Evolutionary conservation across 2,329 filamentous ascomycete genomes (phyloP), one percentile per base, ranked within the genome.

Genomic region (Aureobasidium melanogenum): DNA sequence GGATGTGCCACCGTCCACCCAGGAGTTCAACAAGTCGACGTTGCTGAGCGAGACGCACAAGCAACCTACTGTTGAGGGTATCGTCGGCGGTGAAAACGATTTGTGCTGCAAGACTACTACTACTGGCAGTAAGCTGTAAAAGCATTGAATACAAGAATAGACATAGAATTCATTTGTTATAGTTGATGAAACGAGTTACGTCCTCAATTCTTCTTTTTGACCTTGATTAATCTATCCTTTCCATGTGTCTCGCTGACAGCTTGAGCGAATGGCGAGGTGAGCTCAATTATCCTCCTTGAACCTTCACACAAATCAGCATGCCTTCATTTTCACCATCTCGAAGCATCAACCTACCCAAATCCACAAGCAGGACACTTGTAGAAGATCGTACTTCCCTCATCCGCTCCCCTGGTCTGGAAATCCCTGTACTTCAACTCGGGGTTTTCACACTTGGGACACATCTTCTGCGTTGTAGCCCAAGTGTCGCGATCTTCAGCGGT

Each of bases 321-420:
- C 1, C 1, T 19, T 32, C 10, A 9, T 36, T 1, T 2, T 6
- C n/a, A 6, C 12, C 19, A 47, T 30, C 14, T 12, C 83, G n/a
- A n/a, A n/a, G 6, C 17, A 19, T 8, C 5, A n/a, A 46, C 54
- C n/a, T 75, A 79, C 88, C 88, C 92, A 75, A 90, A 80, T 63
- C 90, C 89, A 72, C 92, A 97, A 62, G 91, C 85, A 4, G 68
- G 68, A 76, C 92, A 97, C 63, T 82, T 87, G 76, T 91, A 96
- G 70, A 97, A 95, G 60, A 96, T 84, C 0, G 93, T 97, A 66
- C 88, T 90, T 64, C 94, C 94, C 84, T 97, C 93, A 73, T 99
- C 94, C 60, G 93, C 94, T 79, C 91, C 87, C 68, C 93, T 87
- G 69, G 96, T 78, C 73, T 99, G 94, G 63, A 91, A 84, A 2